phyloP scores from a whole-genome alignment of 2,329 filamentous ascomycete species.

The Emergomyces pasteurianus region DNA sequence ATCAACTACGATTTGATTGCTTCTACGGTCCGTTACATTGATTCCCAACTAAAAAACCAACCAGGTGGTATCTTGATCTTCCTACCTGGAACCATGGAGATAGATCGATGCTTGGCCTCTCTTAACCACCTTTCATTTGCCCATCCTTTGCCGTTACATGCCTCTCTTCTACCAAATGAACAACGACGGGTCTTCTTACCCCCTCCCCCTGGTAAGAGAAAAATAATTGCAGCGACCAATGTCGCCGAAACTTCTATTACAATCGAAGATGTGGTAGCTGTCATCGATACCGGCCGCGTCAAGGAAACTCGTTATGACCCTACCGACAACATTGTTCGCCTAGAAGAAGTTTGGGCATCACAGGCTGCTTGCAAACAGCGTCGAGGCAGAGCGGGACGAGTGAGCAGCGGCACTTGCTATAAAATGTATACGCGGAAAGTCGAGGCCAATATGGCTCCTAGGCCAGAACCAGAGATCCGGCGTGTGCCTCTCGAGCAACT shows the following conservation, averaged over 20 bases:
- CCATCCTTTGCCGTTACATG: slow-evolving; percentile 78
- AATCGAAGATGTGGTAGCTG: slow-evolving; percentile 91
- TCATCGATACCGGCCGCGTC: slow-evolving; percentile 88
- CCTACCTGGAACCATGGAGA: slow-evolving; percentile 82
- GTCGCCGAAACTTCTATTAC: slow-evolving; percentile 98
- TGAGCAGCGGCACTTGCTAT: slow-evolving; percentile 83
- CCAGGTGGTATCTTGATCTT: slow-evolving; percentile 92
- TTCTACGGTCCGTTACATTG: slow-evolving; percentile 69
- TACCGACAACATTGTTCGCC: slow-evolving; percentile 81
- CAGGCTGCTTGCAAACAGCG: slow-evolving; percentile 89
- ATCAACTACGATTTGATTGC: slow-evolving; percentile 87
- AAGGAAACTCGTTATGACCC: slow-evolving; percentile 95
- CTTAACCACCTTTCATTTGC: slow-evolving; percentile 54
- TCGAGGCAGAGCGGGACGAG: slow-evolving; percentile 83
- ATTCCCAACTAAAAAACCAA: slow-evolving; percentile 58
- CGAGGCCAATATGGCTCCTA: slow-evolving; percentile 70
- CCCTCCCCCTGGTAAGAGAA: slow-evolving; percentile 68
- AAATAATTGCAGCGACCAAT: slow-evolving; percentile 90
- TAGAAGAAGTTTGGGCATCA: slow-evolving; percentile 93
- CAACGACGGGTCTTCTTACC: slow-evolving; percentile 75
- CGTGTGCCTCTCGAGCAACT: slow-evolving; percentile 88
- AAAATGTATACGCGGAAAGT: slow-evolving; percentile 85
- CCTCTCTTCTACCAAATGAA: slow-evolving; percentile 76
- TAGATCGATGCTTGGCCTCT: slow-evolving; percentile 63
- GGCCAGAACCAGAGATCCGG: slow-evolving; percentile 87